A percentile compares a stretch with the other conserved stretches of the same genome.
These are phyloP conservation scores for Neurospora hispaniola DNA, from an alignment of 495 filamentous ascomycete genomes.

Conservation along the genomic window DNA sequence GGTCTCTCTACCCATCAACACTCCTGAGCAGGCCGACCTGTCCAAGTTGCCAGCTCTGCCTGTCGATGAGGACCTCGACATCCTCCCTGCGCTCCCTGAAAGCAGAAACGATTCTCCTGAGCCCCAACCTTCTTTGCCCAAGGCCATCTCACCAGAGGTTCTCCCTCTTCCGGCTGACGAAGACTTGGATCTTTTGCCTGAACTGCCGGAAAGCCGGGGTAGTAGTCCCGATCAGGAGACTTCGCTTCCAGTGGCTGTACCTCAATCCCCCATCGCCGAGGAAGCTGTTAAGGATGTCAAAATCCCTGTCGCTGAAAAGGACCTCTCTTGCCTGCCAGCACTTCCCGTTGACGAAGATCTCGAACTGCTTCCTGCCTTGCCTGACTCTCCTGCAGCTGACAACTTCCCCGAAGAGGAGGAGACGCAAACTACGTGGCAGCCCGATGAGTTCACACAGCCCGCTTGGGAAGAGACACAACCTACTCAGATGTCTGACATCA, in stretches of 20 bases:
- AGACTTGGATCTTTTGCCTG: neutral
- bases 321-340: neutral
- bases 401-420: neutral
- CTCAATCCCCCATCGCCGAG: neutral
- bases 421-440: neutral
- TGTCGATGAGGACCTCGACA: neutral
- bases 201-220: slow-evolving; percentile 1
- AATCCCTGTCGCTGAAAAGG: neutral
- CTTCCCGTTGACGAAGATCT: neutral
- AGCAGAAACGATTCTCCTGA: neutral
- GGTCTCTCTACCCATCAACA: neutral
- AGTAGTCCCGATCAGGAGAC: neutral
- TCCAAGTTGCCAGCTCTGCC: neutral
- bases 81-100: neutral
- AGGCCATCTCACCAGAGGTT: neutral
- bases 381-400: neutral
- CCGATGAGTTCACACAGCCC: neutral
- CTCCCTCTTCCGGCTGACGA: neutral
- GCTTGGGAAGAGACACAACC: neutral
- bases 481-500: neutral
- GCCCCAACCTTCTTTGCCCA: neutral
- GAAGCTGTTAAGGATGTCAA: neutral
- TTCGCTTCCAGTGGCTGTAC: neutral
- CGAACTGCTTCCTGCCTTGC: neutral
- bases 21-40: neutral